phyloP scores from a whole-genome alignment of 495 filamentous ascomycete genomes.

The Penicillium lagena region DNA sequence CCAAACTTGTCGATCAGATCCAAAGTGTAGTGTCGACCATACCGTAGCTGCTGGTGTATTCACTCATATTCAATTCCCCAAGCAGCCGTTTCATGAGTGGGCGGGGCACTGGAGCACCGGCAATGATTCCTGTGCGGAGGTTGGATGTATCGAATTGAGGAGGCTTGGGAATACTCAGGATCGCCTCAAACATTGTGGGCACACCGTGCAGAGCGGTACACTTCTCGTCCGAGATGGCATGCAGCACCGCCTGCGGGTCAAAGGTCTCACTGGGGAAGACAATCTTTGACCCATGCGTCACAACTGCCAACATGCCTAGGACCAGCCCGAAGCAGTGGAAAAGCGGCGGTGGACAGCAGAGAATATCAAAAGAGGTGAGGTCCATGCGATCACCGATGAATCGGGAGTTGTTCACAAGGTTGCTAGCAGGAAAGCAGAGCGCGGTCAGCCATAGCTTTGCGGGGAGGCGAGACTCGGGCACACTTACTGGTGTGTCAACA shows the following conservation, averaged over 20 bases:
- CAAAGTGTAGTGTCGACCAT: neutral
- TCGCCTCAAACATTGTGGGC: constrained; percentile 65
- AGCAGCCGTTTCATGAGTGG: constrained; percentile 59
- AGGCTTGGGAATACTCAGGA: constrained; percentile 49
- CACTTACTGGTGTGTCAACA: constrained; percentile 62
- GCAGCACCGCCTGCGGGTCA: constrained; percentile 49
- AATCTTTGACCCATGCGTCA: constrained; percentile 62
- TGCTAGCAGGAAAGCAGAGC: constrained; percentile 27
- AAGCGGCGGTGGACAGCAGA: constrained; percentile 65
- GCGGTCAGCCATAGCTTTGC: too few relatives aligned
- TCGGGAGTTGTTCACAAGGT: constrained; percentile 63
- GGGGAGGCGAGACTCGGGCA: too few relatives aligned
- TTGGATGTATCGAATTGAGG: constrained; percentile 37
- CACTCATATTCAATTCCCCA: constrained; percentile 54
- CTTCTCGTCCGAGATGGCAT: constrained; percentile 53
- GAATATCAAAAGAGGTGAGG: constrained; percentile 52
- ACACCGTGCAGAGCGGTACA: constrained; percentile 70
- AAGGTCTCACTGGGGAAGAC: constrained; percentile 62
- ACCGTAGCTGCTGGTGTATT: constrained; percentile 64
- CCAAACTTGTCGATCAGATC: neutral
- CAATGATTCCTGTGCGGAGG: constrained; percentile 61
- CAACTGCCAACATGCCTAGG: constrained; percentile 57
- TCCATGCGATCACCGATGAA: constrained; percentile 66
- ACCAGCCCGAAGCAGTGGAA: constrained; percentile 75
- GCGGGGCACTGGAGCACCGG: constrained; percentile 59